phyloP scores from a whole-genome alignment of 1,284 basidiomycete genomes.

The Ceratorhiza oryzae-sativae region DNA sequence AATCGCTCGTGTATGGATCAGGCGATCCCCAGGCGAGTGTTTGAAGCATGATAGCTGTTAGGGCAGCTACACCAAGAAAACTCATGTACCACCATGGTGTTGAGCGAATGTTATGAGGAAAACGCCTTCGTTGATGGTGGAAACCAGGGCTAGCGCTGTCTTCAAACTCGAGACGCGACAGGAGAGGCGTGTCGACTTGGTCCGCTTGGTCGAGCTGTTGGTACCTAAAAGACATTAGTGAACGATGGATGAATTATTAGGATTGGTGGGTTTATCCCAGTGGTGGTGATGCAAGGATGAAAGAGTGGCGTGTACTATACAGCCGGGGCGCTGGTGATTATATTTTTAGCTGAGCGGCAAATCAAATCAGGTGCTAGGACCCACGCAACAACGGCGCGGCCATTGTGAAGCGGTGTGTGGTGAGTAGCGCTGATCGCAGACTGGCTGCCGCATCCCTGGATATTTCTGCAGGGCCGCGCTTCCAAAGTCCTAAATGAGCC shows the following conservation, averaged over 20 bases:
- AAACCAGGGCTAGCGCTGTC: constrained; percentile 47
- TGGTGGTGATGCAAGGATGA: neutral
- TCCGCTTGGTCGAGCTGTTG: constrained; percentile 1
- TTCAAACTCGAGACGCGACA: constrained; percentile 39
- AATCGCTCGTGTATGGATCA: neutral
- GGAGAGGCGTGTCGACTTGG: constrained; percentile 1
- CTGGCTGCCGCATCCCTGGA: neutral
- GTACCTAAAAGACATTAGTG: neutral
- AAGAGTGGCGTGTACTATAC: neutral
- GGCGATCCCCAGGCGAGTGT: neutral
- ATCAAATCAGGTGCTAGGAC: neutral
- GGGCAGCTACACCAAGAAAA: neutral
- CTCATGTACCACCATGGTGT: neutral
- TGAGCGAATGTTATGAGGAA: neutral
- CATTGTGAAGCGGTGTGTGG: too few species aligned
- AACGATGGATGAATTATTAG: neutral
- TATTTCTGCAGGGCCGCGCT: neutral
- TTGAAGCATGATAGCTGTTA: constrained; percentile 17
- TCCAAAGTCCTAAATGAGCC: neutral
- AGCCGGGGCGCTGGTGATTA: neutral
- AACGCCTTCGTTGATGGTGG: neutral
- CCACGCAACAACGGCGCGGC: too few species aligned
- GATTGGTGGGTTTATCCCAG: neutral
- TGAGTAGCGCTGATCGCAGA: too few species aligned
- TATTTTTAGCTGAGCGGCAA: neutral